These are phyloP conservation scores for Gossypium schwendimanii DNA, from an alignment of 441 rosid species.

Conservation along the genomic window DNA sequence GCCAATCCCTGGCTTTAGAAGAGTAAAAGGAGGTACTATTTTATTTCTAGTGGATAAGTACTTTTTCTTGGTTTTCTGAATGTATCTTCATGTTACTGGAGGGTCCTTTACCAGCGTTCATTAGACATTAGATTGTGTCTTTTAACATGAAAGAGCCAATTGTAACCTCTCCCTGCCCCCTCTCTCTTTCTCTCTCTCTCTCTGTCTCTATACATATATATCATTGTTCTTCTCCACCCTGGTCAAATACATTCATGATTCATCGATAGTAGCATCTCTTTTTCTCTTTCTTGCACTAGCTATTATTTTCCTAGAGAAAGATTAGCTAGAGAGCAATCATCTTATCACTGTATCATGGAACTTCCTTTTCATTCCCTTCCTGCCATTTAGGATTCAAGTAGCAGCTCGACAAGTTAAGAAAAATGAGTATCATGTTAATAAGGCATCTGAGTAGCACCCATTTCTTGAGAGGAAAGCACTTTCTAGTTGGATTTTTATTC, in stretches of 20 bases:
- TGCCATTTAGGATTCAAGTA: background rate
- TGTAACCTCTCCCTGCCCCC: background rate
- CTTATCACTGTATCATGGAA: background rate
- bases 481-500: background rate
- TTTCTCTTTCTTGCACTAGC: background rate
- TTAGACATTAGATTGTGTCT: background rate
- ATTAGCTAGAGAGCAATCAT: background rate
- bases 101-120: background rate
- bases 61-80: constrained; percentile 3
- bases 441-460: background rate
- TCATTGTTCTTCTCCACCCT: background rate
- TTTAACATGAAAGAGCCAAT: background rate
- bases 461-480: background rate
- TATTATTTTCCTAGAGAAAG: background rate
- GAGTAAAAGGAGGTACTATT: constrained; percentile 77
- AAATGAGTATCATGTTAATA: background rate
- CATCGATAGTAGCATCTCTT: background rate
- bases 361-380: background rate
- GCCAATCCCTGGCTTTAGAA: constrained; percentile 95
- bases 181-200: too few species aligned
- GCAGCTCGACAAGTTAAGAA: background rate
- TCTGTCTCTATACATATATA: background rate
- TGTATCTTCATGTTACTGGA: background rate
- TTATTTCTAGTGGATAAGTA: background rate
- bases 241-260: background rate